These are phyloP conservation scores for Thelonectria rubi DNA, from an alignment of 2,329 filamentous ascomycete species.

Conservation along the genomic window DNA sequence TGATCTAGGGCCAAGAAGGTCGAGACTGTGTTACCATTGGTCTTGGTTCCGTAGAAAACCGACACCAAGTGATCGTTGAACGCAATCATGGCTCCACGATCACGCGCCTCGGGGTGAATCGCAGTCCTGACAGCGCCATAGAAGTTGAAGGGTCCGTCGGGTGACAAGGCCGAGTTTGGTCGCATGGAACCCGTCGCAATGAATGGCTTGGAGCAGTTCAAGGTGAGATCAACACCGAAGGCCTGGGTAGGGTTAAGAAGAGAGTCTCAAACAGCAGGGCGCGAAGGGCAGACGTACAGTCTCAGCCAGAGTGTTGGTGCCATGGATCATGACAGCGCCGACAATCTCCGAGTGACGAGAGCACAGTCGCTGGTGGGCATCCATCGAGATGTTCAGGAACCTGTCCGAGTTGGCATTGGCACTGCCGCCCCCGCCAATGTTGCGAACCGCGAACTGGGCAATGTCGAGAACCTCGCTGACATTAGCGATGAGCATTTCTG, in stretches of 20 bases:
- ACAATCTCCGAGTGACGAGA: constrained; percentile 6
- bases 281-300: neutral
- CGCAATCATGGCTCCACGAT: constrained; percentile 5
- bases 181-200: constrained; percentile 7
- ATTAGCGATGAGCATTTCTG: constrained; percentile 7
- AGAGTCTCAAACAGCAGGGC: neutral
- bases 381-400: constrained; percentile 6
- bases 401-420: constrained; percentile 5
- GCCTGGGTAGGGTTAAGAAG: neutral
- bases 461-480: constrained; percentile 13
- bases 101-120: neutral
- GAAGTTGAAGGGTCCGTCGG: constrained; percentile 2
- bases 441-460: constrained; percentile 11
- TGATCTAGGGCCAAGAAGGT: constrained; percentile 4
- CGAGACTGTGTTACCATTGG: constrained; percentile 1
- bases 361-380: constrained; percentile 8
- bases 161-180: neutral
- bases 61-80: constrained; percentile 5
- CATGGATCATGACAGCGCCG: constrained; percentile 11
- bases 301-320: constrained; percentile 10
- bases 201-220: constrained; percentile 12
- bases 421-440: constrained; percentile 2
- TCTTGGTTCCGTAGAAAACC: constrained; percentile 3
- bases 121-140: constrained; percentile 2
- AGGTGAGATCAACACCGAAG: constrained; percentile 9